Conservation (phyloP, 305 asterid species). For the Ajuga reptans region DNA sequence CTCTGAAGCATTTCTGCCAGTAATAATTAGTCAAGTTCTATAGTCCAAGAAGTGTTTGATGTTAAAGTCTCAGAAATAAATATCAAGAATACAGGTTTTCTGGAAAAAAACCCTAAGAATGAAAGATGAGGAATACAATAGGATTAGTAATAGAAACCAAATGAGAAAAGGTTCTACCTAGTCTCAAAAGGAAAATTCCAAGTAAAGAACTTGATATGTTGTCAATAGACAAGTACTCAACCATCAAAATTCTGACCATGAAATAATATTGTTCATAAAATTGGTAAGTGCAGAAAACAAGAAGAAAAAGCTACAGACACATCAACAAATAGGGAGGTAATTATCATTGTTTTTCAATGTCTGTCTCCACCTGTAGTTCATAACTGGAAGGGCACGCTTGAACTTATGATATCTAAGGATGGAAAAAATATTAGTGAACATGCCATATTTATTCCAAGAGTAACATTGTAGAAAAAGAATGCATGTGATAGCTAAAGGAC, state of each 20-base stretch:
- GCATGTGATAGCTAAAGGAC: background rate
- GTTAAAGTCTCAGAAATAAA: slow-evolving; percentile 10
- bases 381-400: background rate
- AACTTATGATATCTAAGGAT: background rate
- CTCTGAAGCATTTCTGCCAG: slow-evolving; percentile 88
- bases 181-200: slow-evolving; percentile 3
- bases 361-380: background rate
- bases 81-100: background rate
- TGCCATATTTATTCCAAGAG: background rate
- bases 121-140: slow-evolving; percentile 4
- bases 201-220: background rate
- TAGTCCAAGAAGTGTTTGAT: background rate
- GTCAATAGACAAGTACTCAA: background rate
- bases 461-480: background rate
- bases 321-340: background rate
- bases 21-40: slow-evolving; percentile 36
- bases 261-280: slow-evolving; percentile 12
- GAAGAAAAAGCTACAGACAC: background rate
- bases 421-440: background rate
- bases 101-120: background rate
- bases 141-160: background rate
- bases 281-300: background rate
- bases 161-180: slow-evolving; percentile 9
- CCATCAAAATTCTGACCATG: background rate
- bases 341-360: background rate